Evolutionary conservation across 495 filamentous ascomycete species (phyloP).

Genomic region (Neurospora sp.): DNA sequence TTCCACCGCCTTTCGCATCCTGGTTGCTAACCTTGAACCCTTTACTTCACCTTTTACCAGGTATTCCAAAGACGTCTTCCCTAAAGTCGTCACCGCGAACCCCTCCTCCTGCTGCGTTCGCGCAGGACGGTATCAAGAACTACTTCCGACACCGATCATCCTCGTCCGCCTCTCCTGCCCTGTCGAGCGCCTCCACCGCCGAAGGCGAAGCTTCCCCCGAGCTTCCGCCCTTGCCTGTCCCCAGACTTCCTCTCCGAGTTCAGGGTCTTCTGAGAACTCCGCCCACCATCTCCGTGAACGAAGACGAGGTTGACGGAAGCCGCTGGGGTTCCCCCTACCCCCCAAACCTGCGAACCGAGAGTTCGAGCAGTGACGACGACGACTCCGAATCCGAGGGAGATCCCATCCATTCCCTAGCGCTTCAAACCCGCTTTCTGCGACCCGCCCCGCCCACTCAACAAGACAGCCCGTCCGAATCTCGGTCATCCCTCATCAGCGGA

Average conservation of each 20-base stretch:
- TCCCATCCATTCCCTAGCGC: conserved; percentile 40
- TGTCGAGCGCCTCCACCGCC: conserved; percentile 44
- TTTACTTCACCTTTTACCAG: conserved; percentile 1
- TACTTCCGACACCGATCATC: conserved; percentile 14
- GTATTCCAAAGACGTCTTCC: conserved; percentile 40
- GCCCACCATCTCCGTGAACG: conserved; percentile 20
- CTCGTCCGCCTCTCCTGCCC: conserved; percentile 30
- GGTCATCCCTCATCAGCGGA: conserved; percentile 36
- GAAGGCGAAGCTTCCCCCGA: conserved; percentile 43
- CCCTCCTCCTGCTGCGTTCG: conserved; percentile 45
- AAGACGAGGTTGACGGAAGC: conserved; percentile 43
- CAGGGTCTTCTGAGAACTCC: conserved; percentile 41
- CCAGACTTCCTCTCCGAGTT: conserved; percentile 37
- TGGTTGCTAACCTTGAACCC: conserved; percentile 6
- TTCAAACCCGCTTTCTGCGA: conserved; percentile 44
- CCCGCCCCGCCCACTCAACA: conserved; percentile 31
- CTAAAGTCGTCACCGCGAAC: conserved; percentile 30
- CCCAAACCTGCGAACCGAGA: conserved; percentile 38
- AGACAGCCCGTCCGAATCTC: conserved; percentile 25
- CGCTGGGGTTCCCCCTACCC: conserved; percentile 71
- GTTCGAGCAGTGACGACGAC: conserved; percentile 37
- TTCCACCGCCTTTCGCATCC: background rate
- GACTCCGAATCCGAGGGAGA: conserved; percentile 33
- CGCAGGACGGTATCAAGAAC: conserved; percentile 36
- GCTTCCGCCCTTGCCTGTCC: conserved; percentile 42